phyloP scores from a whole-genome alignment of 805 yeast genomes.

The Lachancea thermotolerans region DNA sequence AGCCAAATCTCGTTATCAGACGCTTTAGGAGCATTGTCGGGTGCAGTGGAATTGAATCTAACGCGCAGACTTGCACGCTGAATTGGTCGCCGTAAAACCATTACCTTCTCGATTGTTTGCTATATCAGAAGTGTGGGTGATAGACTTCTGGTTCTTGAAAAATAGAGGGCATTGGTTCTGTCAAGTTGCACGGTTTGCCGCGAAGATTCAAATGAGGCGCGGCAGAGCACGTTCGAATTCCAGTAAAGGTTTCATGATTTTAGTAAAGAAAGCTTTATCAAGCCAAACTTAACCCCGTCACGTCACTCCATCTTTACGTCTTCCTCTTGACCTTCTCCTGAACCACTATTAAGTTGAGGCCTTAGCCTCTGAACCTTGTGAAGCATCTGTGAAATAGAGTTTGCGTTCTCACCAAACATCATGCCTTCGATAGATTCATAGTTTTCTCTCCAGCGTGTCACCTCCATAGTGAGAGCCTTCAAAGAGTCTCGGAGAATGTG shows the following conservation, averaged over 20 bases:
- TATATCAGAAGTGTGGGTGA: no score
- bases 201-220: no score
- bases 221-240: no score
- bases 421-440: constrained; percentile 26
- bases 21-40: constrained; percentile 38
- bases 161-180: no score
- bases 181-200: no score
- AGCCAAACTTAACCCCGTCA: no score
- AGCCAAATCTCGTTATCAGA: constrained; percentile 40
- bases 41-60: constrained; percentile 13
- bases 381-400: constrained; percentile 25
- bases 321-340: constrained; percentile 1
- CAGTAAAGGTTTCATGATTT: no score
- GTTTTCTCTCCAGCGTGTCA: constrained; percentile 27
- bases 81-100: background rate
- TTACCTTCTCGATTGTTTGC: background rate
- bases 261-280: no score
- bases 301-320: constrained; percentile 4
- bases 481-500: constrained; percentile 20
- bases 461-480: constrained; percentile 20
- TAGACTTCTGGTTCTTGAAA: no score
- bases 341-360: background rate
- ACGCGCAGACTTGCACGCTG: background rate
- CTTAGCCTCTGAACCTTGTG: constrained; percentile 21
- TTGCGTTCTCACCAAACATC: constrained; percentile 28